These are phyloP conservation scores for Tetrapisispora iriomotensis DNA, from an alignment of 805 yeast species.

Conservation along the genomic window DNA sequence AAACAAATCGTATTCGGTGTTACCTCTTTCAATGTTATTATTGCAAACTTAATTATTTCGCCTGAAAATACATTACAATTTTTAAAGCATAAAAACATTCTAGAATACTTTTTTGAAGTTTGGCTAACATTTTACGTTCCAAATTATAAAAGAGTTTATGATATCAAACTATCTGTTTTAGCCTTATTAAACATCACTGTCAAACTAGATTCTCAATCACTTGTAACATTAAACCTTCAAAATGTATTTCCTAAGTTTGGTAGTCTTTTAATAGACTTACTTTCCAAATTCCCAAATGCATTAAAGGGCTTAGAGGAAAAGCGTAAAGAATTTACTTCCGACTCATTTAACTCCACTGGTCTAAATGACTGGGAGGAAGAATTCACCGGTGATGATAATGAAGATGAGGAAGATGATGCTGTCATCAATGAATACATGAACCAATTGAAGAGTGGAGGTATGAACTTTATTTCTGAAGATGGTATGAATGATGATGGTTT, in stretches of 20 bases:
- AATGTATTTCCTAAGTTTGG: slow-evolving; percentile 41
- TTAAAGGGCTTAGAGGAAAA: slow-evolving; percentile 53
- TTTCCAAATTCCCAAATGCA: slow-evolving; percentile 64
- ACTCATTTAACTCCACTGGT: slow-evolving; percentile 28
- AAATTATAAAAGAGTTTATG: slow-evolving; percentile 59
- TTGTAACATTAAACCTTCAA: slow-evolving; percentile 29
- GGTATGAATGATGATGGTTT: slow-evolving; percentile 39
- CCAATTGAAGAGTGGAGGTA: slow-evolving; percentile 32
- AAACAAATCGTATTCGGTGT: slow-evolving; percentile 26
- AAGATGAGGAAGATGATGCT: slow-evolving; percentile 30
- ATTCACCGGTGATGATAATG: slow-evolving; percentile 30
- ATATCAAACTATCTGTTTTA: slow-evolving; percentile 63
- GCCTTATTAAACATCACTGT: slow-evolving; percentile 49
- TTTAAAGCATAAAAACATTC: slow-evolving; percentile 32
- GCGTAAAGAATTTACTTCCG: slow-evolving; percentile 42
- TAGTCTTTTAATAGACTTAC: slow-evolving; percentile 38
- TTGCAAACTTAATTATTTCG: slow-evolving; percentile 56
- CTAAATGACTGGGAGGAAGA: slow-evolving; percentile 23
- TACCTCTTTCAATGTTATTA: slow-evolving; percentile 41
- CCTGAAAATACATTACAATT: slow-evolving; percentile 42
- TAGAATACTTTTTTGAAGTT: slow-evolving; percentile 43
- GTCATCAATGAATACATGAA: slow-evolving; percentile 36
- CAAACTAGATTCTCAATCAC: slow-evolving; percentile 13
- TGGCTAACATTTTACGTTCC: slow-evolving; percentile 33
- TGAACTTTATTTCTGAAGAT: slow-evolving; percentile 26